Conservation (phyloP, 2,329 filamentous ascomycete genomes). For the Magnaporthales sp. region DNA sequence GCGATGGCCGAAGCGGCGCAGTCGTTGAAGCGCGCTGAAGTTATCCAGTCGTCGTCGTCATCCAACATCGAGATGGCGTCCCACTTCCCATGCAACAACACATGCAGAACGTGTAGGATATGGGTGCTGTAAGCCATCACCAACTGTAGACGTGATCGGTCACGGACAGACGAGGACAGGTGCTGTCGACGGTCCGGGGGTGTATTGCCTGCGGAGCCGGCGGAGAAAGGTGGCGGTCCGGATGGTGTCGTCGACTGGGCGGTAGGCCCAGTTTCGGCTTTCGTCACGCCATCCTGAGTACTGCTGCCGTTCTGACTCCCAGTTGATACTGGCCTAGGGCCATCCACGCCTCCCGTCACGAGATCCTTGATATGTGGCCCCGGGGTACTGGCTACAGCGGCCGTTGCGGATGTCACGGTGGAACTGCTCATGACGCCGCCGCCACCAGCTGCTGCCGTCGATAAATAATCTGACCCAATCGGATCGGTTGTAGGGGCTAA, state of each 20-base stretch:
- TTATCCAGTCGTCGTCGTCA: constrained; percentile 38
- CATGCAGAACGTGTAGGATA: constrained; percentile 37
- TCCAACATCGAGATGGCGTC: constrained; percentile 40
- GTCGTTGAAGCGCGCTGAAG: constrained; percentile 32
- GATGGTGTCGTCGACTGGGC: background rate
- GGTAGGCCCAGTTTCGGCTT: background rate
- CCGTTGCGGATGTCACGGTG: background rate
- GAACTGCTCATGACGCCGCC: background rate
- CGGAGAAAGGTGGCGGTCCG: background rate
- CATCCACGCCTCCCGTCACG: constrained; percentile 9
- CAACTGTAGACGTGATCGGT: constrained; percentile 24
- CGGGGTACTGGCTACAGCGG: constrained; percentile 3
- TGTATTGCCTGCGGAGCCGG: background rate
- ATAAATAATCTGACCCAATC: background rate
- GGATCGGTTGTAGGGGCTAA: background rate
- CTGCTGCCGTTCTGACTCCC: background rate
- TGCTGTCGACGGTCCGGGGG: constrained; percentile 4
- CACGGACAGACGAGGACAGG: constrained; percentile 8
- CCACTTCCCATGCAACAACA: constrained; percentile 39
- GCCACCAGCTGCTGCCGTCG: background rate
- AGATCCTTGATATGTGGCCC: constrained; percentile 16
- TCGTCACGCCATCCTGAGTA: background rate
- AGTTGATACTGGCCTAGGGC: background rate
- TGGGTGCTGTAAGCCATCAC: constrained; percentile 38
- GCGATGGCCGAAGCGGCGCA: constrained; percentile 37